Evolutionary conservation across 176 grass and related monocot species (phyloP).

Genomic region (Alloteropsis semialata): DNA sequence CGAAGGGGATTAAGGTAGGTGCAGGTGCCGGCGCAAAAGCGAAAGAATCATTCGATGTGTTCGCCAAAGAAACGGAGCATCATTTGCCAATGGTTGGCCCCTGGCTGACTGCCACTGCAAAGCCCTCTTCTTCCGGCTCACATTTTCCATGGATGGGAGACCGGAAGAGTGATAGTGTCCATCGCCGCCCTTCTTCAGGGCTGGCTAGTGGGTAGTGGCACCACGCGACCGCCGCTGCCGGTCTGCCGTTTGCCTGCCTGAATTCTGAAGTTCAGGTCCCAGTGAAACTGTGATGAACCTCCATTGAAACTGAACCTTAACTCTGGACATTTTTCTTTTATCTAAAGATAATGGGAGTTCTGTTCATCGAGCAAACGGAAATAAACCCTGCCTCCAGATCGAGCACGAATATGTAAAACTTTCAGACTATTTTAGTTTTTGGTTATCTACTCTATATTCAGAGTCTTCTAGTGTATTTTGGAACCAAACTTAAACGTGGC

Average conservation of each 20-base stretch:
- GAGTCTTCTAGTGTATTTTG: background rate
- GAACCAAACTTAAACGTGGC: background rate
- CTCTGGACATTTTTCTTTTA: too few species aligned
- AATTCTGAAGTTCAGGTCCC: background rate
- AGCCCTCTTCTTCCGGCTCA: background rate
- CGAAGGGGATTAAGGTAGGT: background rate
- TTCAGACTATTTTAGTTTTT: too few species aligned
- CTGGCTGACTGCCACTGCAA: background rate
- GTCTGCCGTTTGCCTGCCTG: background rate
- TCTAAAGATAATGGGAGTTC: background rate
- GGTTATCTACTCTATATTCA: background rate
- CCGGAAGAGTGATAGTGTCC: background rate
- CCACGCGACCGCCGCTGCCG: background rate
- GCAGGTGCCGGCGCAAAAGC: background rate
- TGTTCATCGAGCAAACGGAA: background rate
- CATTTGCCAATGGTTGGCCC: constrained; percentile 24
- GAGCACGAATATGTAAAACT: background rate
- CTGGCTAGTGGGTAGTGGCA: background rate
- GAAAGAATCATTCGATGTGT: background rate
- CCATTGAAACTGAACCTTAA: too few species aligned
- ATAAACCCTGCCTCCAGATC: too few species aligned
- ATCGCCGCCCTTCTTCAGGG: background rate
- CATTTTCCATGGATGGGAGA: background rate
- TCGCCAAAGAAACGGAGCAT: background rate
- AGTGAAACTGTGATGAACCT: too few species aligned